phyloP scores from a whole-genome alignment of 2,329 filamentous ascomycete genomes.

The Cordyceps farinosa region DNA sequence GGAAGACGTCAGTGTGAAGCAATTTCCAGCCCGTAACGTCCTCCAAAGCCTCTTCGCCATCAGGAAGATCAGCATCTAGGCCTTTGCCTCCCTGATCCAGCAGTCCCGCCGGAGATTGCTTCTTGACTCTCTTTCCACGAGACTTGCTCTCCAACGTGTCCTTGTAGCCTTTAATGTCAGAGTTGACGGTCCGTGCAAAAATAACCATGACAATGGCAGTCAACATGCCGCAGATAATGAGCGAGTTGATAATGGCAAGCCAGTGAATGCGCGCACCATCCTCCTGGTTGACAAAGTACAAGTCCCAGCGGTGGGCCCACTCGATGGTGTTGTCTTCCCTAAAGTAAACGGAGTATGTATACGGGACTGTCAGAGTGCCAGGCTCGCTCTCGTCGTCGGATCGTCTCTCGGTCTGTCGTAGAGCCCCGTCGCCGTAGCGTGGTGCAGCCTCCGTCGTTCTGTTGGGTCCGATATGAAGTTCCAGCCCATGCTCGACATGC shows the following conservation, averaged over 20 bases:
- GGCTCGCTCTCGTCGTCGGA: slow-evolving; percentile 59
- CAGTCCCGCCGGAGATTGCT: slow-evolving; percentile 56
- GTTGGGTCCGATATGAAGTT: slow-evolving; percentile 65
- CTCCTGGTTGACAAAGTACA: slow-evolving; percentile 86
- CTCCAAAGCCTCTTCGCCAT: slow-evolving; percentile 60
- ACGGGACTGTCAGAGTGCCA: slow-evolving; percentile 69
- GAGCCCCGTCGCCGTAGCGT: slow-evolving; percentile 50
- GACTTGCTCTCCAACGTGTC: slow-evolving; percentile 65
- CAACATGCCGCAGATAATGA: slow-evolving; percentile 76
- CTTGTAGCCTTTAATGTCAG: slow-evolving; percentile 72
- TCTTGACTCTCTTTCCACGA: slow-evolving; percentile 53
- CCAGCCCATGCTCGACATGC: slow-evolving; percentile 60
- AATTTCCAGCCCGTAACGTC: slow-evolving; percentile 87
- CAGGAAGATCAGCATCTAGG: slow-evolving; percentile 55
- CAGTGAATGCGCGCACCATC: slow-evolving; percentile 80
- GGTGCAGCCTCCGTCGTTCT: slow-evolving; percentile 44
- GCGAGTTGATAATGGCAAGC: slow-evolving; percentile 82
- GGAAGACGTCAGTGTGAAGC: slow-evolving; percentile 83
- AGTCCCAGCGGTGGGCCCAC: slow-evolving; percentile 81
- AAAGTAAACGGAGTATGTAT: slow-evolving; percentile 88
- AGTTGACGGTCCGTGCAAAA: slow-evolving; percentile 70
- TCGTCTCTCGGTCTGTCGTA: slow-evolving; percentile 53
- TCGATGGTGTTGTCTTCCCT: slow-evolving; percentile 76
- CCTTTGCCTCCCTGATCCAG: slow-evolving; percentile 57
- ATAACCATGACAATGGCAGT: slow-evolving; percentile 80